Evolutionary conservation across 805 yeast genomes (phyloP), one percentile per base, ranked within the genome.

Genomic region (Blastobotrys americana): DNA sequence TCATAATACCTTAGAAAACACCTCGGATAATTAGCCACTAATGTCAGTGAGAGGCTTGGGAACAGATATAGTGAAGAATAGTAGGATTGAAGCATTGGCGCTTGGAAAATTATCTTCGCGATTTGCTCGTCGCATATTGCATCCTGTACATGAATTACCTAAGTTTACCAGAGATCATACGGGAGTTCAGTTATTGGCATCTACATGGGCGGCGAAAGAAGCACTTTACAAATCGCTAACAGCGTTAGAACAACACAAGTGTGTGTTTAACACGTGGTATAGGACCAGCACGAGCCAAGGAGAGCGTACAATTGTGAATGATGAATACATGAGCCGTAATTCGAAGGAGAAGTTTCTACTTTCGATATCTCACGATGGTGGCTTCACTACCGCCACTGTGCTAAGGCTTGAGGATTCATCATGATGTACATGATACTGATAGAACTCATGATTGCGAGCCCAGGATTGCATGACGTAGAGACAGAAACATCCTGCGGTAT

Each of bases 201-300:
- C 78, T 2, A 54, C 74, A 16, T 84, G 94, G 94, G 80, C 87
- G 6, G 65, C 75, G 5, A 84, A 84, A 52, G 94, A 84, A 54
- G 89, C 93, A 1, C 55, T 82, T 5, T 84, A 67, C 59, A 84
- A 84, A 59, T 69, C 80, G 0, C 59, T 84, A 45, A 74, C 70
- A 39, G 42, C 53, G 1, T 49, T 48, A 2, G 75, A 73, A 34
- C 93, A 84, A 58, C 41, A 41, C n/a, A 5, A 5, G 2, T 83
- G 82, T 55, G 58, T 56, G 21, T 82, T 84, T 66, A 70, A 65
- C 5, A 59, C 76, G 3, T 84, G 93, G 88, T 77, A 67, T 55
- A 72, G 78, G 36, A 38, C 36, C 8, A 66, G 9, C 21, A 18
- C 33, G 38, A 44, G 34, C 1, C 42, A 61, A 25, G 76, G 82